phyloP scores from a whole-genome alignment of 1,284 basidiomycete genomes.

The Naganishia liquefaciens region DNA sequence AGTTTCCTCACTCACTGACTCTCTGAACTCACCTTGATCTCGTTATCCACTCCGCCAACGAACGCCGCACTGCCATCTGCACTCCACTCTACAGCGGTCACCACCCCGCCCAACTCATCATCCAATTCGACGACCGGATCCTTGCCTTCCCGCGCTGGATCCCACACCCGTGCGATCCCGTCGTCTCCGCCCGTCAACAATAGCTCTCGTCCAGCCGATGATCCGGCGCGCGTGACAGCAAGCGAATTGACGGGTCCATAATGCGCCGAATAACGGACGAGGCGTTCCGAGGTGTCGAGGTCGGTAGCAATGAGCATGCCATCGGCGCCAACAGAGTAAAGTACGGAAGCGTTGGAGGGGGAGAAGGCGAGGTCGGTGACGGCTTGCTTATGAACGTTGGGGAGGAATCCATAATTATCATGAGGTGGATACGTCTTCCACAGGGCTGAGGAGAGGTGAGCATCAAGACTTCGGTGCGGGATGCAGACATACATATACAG shows the following conservation, averaged over 20 bases:
- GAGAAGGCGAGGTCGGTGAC: slow-evolving; percentile 54
- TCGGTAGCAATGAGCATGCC: slow-evolving; percentile 50
- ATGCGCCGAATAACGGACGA: slow-evolving; percentile 62
- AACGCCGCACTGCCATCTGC: slow-evolving; percentile 81
- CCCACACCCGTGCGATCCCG: slow-evolving; percentile 84
- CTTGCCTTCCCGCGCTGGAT: slow-evolving; percentile 69
- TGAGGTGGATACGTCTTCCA: slow-evolving; percentile 56
- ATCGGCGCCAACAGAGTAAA: slow-evolving; percentile 53
- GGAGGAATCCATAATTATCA: slow-evolving; percentile 53
- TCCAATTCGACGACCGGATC: slow-evolving; percentile 74
- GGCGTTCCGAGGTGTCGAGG: slow-evolving; percentile 48
- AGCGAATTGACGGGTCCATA: slow-evolving; percentile 82
- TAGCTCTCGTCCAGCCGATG: slow-evolving; percentile 68
- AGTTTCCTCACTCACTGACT: neutral
- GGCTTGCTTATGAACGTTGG: slow-evolving; percentile 53
- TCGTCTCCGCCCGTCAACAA: slow-evolving; percentile 84
- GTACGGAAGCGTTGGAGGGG: slow-evolving; percentile 46
- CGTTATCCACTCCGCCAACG: slow-evolving; percentile 87
- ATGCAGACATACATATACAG: slow-evolving; percentile 48
- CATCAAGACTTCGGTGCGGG: neutral
- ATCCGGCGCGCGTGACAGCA: slow-evolving; percentile 70
- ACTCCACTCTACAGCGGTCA: slow-evolving; percentile 90
- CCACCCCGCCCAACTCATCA: slow-evolving; percentile 70
- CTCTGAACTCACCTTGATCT: slow-evolving; percentile 73
- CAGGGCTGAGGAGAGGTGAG: slow-evolving; percentile 40